Conservation (phyloP, 164 flowering plant genomes). For the Chloranthus sessilifolius region DNA sequence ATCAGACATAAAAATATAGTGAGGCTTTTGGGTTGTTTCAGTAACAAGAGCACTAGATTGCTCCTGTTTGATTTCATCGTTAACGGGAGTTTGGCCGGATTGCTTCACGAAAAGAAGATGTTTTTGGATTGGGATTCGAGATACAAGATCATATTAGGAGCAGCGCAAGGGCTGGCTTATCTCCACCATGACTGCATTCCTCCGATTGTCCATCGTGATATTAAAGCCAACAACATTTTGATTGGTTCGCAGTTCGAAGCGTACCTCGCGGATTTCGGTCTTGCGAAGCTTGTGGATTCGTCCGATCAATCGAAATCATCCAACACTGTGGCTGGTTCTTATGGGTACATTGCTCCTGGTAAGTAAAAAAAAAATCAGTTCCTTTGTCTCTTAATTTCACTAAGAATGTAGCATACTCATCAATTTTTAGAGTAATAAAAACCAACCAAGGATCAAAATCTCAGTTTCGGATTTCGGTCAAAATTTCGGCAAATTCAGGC, state of each 20-base stretch:
- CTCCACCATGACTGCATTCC: constrained; percentile 71
- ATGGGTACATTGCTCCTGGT: constrained; percentile 77
- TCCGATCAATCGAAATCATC: constrained; percentile 28
- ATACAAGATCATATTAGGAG: constrained; percentile 46
- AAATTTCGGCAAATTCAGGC: no score
- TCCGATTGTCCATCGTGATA: constrained; percentile 56
- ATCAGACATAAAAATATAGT: constrained; percentile 62
- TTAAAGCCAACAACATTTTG: constrained; percentile 58
- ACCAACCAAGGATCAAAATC: no score
- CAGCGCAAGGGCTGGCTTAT: constrained; percentile 58
- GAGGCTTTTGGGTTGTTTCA: constrained; percentile 53
- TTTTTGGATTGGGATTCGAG: constrained; percentile 57
- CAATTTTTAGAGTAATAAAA: no score
- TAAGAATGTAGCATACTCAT: no score
- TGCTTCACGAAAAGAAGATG: constrained; percentile 45
- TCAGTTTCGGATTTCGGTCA: no score
- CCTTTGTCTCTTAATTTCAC: no score
- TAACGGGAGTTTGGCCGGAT: constrained; percentile 45
- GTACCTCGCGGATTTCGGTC: constrained; percentile 61
- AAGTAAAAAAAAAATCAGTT: constrained; percentile 13
- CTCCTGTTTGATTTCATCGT: constrained; percentile 56
- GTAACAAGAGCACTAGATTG: constrained; percentile 39
- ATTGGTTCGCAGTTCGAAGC: constrained; percentile 51
- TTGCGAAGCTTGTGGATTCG: constrained; percentile 42
- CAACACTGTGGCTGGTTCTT: constrained; percentile 50